phyloP scores from a whole-genome alignment of 257 asterid species.

The Capsicum pubescens region DNA sequence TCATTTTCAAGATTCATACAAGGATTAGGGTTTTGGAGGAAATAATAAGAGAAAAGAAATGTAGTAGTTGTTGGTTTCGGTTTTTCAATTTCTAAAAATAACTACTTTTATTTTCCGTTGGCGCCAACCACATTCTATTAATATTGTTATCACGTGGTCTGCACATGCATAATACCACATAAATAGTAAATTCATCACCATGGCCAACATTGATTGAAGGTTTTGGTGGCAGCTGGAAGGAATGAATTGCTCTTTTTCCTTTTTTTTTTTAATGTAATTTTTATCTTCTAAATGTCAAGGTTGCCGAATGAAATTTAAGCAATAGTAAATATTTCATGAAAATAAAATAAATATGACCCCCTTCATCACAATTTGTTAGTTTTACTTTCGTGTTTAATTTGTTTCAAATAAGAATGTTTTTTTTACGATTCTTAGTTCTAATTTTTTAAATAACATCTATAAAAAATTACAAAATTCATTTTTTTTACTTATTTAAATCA shows the following conservation, averaged over 20 bases:
- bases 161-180: not conserved
- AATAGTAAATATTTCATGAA: not conserved
- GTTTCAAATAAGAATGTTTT: not conserved
- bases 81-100: not conserved
- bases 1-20: slow-evolving; percentile 8
- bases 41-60: slow-evolving; percentile 8
- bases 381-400: no score
- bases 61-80: not conserved
- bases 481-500: no score
- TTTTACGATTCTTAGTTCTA: not conserved
- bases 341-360: not conserved
- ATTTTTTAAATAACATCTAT: not conserved
- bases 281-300: not conserved
- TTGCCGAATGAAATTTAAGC: not conserved
- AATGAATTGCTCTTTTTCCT: not conserved
- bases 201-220: not conserved
- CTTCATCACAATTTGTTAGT: no score
- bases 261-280: not conserved
- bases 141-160: not conserved
- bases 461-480: no score
- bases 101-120: not conserved
- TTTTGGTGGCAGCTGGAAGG: not conserved
- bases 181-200: slow-evolving; percentile 3
- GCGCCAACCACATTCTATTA: not conserved
- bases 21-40: slow-evolving; percentile 21